Percentiles rank a stretch among this genome's conserved stretches.
phyloP scores from a whole-genome alignment of 192 early-diverging fungal genomes.

The Linnemannia zychae region DNA sequence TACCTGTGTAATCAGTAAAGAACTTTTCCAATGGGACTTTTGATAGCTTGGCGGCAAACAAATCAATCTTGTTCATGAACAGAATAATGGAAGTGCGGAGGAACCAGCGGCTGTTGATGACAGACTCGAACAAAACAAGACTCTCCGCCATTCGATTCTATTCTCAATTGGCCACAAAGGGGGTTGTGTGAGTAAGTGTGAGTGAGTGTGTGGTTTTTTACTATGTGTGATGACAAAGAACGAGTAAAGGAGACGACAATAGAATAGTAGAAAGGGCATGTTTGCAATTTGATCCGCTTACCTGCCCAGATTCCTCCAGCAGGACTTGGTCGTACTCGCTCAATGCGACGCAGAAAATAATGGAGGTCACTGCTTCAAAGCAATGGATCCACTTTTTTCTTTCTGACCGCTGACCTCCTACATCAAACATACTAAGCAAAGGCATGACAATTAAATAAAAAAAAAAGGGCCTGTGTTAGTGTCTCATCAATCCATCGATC shows the following conservation, averaged over 20 bases:
- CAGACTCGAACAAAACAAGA: conserved; percentile 90
- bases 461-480: conserved; percentile 7
- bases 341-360: conserved; percentile 95
- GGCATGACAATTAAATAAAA: neutral
- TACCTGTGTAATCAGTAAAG: conserved; percentile 88
- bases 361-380: conserved; percentile 89
- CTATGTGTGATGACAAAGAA: neutral
- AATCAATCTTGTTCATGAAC: conserved; percentile 95
- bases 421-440: conserved; percentile 82
- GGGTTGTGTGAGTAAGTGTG: neutral
- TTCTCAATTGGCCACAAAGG: neutral
- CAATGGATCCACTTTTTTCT: conserved; percentile 91
- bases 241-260: neutral
- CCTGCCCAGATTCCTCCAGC: conserved; percentile 84
- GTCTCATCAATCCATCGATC: neutral
- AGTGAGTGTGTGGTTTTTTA: conserved; percentile 1
- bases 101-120: conserved; percentile 95
- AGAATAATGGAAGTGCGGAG: conserved; percentile 91
- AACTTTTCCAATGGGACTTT: conserved; percentile 82
- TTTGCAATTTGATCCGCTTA: conserved; percentile 32
- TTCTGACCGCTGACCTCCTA: conserved; percentile 88
- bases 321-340: conserved; percentile 95
- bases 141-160: conserved; percentile 96
- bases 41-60: conserved; percentile 86
- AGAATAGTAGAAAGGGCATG: neutral